Conservation (phyloP, 768 basidiomycete species). For the Termitomyces sp. region DNA sequence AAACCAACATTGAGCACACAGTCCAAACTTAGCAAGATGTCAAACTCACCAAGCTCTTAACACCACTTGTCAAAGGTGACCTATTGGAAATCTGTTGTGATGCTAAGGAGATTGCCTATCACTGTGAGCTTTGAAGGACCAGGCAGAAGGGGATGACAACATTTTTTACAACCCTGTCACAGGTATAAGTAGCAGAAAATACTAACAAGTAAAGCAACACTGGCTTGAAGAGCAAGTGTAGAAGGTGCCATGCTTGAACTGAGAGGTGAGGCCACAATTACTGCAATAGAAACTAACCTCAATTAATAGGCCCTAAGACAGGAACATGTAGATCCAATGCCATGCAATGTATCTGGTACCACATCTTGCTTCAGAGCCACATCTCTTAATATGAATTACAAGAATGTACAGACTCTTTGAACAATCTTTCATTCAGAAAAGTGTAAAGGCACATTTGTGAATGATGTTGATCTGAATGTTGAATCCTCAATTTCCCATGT, state of each 20-base stretch:
- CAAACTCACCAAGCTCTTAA: constrained; percentile 16
- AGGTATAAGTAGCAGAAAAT: background rate
- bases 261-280: background rate
- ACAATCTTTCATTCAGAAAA: too few relatives aligned
- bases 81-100: constrained; percentile 5
- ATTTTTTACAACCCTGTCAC: background rate
- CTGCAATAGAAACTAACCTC: background rate
- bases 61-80: constrained; percentile 12
- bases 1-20: background rate
- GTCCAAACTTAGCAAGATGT: background rate
- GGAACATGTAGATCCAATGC: background rate
- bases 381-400: too few relatives aligned
- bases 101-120: constrained; percentile 10
- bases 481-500: too few relatives aligned
- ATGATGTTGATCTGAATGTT: too few relatives aligned
- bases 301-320: too few relatives aligned
- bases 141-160: constrained; percentile 7
- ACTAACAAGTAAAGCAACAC: background rate
- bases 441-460: too few relatives aligned
- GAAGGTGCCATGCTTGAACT: background rate
- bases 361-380: too few relatives aligned
- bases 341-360: background rate
- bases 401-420: too few relatives aligned
- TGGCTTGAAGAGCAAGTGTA: background rate
- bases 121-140: background rate